Base-by-base conservation (phyloP, 2,329 filamentous ascomycete genomes). In the Calonectria pseudoturangicola region DNA sequence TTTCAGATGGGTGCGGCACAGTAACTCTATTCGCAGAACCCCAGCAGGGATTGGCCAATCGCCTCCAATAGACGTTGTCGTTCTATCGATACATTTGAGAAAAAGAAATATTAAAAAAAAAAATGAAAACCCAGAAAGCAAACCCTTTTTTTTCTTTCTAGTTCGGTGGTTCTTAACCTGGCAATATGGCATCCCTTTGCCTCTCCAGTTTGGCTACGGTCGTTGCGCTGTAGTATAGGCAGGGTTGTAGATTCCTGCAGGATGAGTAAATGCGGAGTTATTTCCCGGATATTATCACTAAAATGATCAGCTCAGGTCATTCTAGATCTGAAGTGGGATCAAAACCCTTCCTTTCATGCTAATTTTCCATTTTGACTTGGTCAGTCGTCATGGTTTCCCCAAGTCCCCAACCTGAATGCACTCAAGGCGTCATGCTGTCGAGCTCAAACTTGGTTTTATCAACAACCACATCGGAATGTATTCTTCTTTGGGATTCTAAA, bases 1-100 rank as follows among this genome's bases (percentile, higher is more conserved):
- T 48, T 48, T 48, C n/a, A 48, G n/a, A 48, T 48, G 45, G 25
- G 45, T 48, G 45, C 45, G 45, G 45, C 45, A 48, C 45, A n/a
- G 45, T 21, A 48, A 48, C 45, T 48, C 21, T 25, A 48, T 48
- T 48, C 45, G 25, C 8, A 25, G 45, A 9, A 48, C 18, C n/a
- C n/a, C n/a, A 21, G 45, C 45, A 21, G 9, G n/a, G 45, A 21
- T 48, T 21, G n/a, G 25, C n/a, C 8, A 25, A 9, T 21, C 5
- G 8, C n/a, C 13, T 21, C 21, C 21, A 21, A 2, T 48, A 8
- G 8, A 48, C n/a, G 13, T 48, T 21, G 21, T 48, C 5, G 8
- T 48, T 9, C 45, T 25, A n/a, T 25, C 13, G 13, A 25, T 25
- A 13, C 9, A 25, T 48, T 25, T 10, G 4, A 45, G 43, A 21